Evolutionary conservation across 2,329 filamentous ascomycete species (phyloP), one percentile per base, ranked within the genome.

Genomic region (Cladosporium sp.): DNA sequence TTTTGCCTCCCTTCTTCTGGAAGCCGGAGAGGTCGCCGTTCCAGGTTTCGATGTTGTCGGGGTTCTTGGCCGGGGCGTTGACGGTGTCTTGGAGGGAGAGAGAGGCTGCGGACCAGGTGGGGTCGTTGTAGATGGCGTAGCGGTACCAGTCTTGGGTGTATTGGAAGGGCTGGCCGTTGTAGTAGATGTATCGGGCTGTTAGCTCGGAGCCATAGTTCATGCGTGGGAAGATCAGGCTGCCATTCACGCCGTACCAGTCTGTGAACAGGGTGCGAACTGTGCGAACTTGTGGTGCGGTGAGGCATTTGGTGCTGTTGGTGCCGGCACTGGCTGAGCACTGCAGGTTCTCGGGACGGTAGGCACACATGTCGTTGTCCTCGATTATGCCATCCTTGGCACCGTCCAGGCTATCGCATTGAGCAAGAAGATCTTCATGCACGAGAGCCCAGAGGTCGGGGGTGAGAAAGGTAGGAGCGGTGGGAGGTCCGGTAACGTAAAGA

Each of bases 141-240:
- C 71, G 72, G 67, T 75, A 77, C 78, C 77, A 81, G 62, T 79
- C 77, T 8, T 61, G 61, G 1, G 74, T 75, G 64, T 77, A 78
- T 0, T 61, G 48, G 63, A 77, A 80, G 1, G 75, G 71, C 3
- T 56, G 28, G 45, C 76, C 76, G 48, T 64, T 70, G 59, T 76
- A 75, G 15, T 76, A 60, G 13, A 68, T 60, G 1, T 54, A 55
- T 1, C 70, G 64, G 2, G 73, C 74, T 1, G 63, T 44, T 5
- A 73, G 54, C 61, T 79, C 77, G 15, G 70, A 70, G n/a, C 78
- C 78, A 1, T 77, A 78, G 56, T 80, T 74, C 70, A 81, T 74
- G 28, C 75, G 71, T 0, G 79, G 79, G 61, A 75, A 81, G 13
- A 80, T 71, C 1, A 81, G 61, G 7, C 68, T 68, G 32, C 78